These are phyloP conservation scores for Monosporascus sp. DNA, from an alignment of 2,329 filamentous ascomycete species.

Conservation along the genomic window DNA sequence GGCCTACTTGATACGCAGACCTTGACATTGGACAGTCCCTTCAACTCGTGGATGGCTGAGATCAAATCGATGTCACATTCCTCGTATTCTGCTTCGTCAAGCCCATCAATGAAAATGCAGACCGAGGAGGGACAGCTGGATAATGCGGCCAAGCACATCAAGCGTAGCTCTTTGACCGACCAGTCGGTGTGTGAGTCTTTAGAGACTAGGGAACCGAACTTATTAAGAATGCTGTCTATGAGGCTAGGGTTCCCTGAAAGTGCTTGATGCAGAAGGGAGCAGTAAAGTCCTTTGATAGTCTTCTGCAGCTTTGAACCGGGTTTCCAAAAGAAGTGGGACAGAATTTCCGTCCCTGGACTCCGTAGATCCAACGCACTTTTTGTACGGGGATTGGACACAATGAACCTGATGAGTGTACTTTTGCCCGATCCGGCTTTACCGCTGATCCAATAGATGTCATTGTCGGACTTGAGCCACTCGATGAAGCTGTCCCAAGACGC, in stretches of 20 bases:
- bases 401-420: constrained; percentile 12
- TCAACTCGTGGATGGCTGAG: neutral
- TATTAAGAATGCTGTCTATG: neutral
- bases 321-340: constrained; percentile 10
- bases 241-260: neutral
- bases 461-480: constrained; percentile 9
- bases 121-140: neutral
- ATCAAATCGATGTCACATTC: neutral
- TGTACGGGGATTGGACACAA: constrained; percentile 1
- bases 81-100: constrained; percentile 5
- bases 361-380: neutral
- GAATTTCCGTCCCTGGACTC: neutral
- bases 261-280: constrained; percentile 4
- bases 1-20: constrained; percentile 2
- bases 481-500: constrained; percentile 5
- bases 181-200: constrained; percentile 1
- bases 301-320: constrained; percentile 5
- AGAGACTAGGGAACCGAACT: too few species aligned
- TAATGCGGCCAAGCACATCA: neutral
- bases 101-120: constrained; percentile 5
- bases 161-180: constrained; percentile 1
- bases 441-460: constrained; percentile 10
- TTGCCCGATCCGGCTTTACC: constrained; percentile 14
- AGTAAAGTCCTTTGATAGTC: constrained; percentile 6
- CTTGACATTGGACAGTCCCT: constrained; percentile 1